Percentiles rank a stretch among this genome's conserved stretches.
phyloP scores from a whole-genome alignment of 495 filamentous ascomycete species.

The Trichodelitschia bisporula region DNA sequence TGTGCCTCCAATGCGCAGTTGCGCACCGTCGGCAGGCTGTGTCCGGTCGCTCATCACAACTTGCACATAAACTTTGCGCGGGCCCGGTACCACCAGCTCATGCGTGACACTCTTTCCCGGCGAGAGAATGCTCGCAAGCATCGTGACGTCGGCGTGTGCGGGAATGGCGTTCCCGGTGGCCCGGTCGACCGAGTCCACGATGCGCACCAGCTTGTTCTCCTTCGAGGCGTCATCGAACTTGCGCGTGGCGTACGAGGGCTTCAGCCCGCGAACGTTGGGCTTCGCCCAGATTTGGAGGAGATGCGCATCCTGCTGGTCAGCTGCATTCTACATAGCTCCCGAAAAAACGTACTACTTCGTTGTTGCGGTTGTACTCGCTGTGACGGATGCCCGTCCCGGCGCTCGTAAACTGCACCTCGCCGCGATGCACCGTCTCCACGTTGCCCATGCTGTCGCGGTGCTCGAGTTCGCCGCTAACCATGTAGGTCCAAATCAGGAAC shows the following conservation, averaged over 20 bases:
- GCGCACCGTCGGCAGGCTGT: constrained; percentile 33
- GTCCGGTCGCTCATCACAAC: constrained; percentile 31
- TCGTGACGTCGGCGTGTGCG: constrained; percentile 56
- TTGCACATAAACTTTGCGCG: constrained; percentile 52
- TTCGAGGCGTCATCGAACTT: constrained; percentile 45
- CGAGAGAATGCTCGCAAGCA: constrained; percentile 39
- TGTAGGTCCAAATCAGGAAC: constrained; percentile 68
- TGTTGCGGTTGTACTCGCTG: constrained; percentile 47
- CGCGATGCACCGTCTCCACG: constrained; percentile 48
- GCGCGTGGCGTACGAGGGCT: constrained; percentile 43
- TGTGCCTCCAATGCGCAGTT: constrained; percentile 36
- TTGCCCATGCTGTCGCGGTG: constrained; percentile 56
- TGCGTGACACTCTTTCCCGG: constrained; percentile 20
- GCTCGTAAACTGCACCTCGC: constrained; percentile 65
- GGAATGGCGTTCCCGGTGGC: constrained; percentile 34
- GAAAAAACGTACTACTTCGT: no score
- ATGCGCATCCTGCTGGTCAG: constrained; percentile 47
- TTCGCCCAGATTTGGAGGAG: constrained; percentile 67
- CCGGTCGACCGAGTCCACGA: constrained; percentile 46
- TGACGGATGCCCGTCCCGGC: constrained; percentile 58
- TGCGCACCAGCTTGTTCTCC: constrained; percentile 36
- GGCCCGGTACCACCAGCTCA: constrained; percentile 32
- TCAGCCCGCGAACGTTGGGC: constrained; percentile 41
- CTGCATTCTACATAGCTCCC: no score
- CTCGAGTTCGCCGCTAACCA: constrained; percentile 53